Base-by-base conservation (phyloP, 2,329 filamentous ascomycete genomes). In the Kalaharituber pfeilii region DNA sequence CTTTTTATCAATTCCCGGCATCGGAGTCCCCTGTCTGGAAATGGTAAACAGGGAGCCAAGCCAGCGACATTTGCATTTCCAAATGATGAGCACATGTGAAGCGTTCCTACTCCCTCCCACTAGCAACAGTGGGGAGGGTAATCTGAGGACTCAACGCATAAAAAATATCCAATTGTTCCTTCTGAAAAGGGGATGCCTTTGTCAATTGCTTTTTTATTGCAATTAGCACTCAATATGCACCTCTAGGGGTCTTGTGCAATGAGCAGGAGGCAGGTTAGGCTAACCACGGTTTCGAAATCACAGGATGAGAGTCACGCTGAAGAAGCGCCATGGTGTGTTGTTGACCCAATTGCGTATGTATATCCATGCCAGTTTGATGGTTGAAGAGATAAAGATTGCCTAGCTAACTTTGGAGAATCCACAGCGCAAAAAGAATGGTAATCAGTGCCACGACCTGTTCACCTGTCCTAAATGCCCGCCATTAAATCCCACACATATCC, bases 241-340 rank as follows among this genome's bases (percentile, higher is more conserved):
- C n/a, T n/a, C n/a, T n/a, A n/a, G n/a, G n/a, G n/a, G n/a, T n/a
- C n/a, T n/a, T n/a, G n/a, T n/a, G n/a, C n/a, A n/a, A n/a, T n/a
- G n/a, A n/a, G 36, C 8, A 15, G 9, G 29, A 18, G 22, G 9
- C 24, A 56, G 4, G 24, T n/a, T n/a, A n/a, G 39, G 42, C 25
- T 52, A 51, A 59, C n/a, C n/a, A n/a, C 22, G n/a, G 58, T 44
- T 20, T 42, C 49, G 49, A 13, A 36, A 6, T 36, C 57, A 54
- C 54, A 84, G 86, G 67, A 89, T 96, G 73, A 81, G 91, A 64
- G 87, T 96, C 50, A 93, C 87, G 20, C 76, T 96, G 66, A 94
- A 95, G 81, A 87, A 85, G 74, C 78, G 91, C 66, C 96, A 94
- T 67, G 82, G 82, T 50, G 76, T 95, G 60, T 79, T 96, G 59